Evolutionary conservation across 148 eudicot genomes (phyloP), one percentile per base, ranked within the genome.

Genomic region (Nepenthes gracilis): DNA sequence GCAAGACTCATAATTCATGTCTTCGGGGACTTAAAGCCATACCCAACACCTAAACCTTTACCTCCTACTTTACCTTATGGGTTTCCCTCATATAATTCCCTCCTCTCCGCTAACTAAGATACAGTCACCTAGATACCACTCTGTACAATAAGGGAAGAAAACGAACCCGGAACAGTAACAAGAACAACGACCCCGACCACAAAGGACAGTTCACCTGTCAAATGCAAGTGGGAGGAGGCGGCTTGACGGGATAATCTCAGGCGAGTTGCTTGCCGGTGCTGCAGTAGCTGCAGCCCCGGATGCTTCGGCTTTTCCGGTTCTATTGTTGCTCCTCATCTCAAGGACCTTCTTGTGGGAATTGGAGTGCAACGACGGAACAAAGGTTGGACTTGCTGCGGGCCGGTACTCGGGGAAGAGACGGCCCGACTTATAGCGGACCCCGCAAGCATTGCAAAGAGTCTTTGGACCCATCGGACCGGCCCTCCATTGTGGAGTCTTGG

Each of bases 401-500:
- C 97, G 78, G 68, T 92, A 92, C 74, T 92, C 97, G 0, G 97
- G 97, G 76, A 71, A 92, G 63, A 92, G 94, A 9, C 97, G 76
- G 5, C 97, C 97, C 0, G 96, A 81, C 60, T 92, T 92, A 74
- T 83, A 74, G 13, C 97, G 88, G 47, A 92, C 97, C 10, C 97
- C 97, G 63, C 97, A 92, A 0, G 97, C 97, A n/a, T 92, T 92
- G 75, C 97, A 92, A 2, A 92, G 90, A 9, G 90, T 81, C 61
- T 92, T 92, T 1, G 97, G 97, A 0, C 97, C 97, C 86, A 83
- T 58, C 5, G 97, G 97, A 0, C 97, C 97, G 0, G 96, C 86
- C 69, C 97, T 82, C 97, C 97, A 92, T 49, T 92, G 97, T 0
- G 97, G 97, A 0, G 97, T 92, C 82, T 92, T 92, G 2, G 97